Evolutionary conservation across 1,284 basidiomycete genomes (phyloP), one percentile per base, ranked within the genome.

Genomic region (Moesziomyces antarcticus): DNA sequence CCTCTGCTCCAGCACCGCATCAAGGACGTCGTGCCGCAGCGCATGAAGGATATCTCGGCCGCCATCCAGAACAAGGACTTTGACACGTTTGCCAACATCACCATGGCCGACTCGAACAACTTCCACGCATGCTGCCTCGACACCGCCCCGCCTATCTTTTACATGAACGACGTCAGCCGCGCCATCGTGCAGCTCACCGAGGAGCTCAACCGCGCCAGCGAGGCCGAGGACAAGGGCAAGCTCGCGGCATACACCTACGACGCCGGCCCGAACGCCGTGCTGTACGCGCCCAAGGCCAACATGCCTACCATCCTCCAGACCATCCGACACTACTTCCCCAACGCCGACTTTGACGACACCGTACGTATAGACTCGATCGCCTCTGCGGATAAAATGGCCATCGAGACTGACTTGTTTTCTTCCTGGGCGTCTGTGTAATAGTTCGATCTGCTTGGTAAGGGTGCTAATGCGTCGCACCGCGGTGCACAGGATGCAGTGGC

Each of bases 111-210:
- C 85, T 96, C 93, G 67, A 99, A 84, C 73, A 82, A 84, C 65
- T 99, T 99, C 89, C 96, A 99, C 85, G 95, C 96, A 24, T 93
- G 97, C 77, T 93, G 92, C 66, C 90, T 99, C 76, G 97, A 99
- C 86, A 99, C 96, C 0, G 89, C 91, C 49, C 97, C 96, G 1
- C 97, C 96, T 48, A 99, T 99, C 86, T 98, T 99, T 85, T 99
- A 99, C 88, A 91, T 99, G 89, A 99, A 98, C 87, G 96, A 99
- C 85, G 93, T 95, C 75, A 92, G 91, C 71, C 89, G 82, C 35
- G 78, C 77, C 41, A 81, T 84, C 45, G 76, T 84, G 24, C 74
- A 76, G 61, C 72, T 84, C 27, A 88, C 99, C 70, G 91, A 93
- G 61, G 97, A 98, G 86, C 90, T 95, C 86, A 99, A 99, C 86